Conservation (phyloP, 495 filamentous ascomycete genomes). For the Podospora pseudoanserina region DNA sequence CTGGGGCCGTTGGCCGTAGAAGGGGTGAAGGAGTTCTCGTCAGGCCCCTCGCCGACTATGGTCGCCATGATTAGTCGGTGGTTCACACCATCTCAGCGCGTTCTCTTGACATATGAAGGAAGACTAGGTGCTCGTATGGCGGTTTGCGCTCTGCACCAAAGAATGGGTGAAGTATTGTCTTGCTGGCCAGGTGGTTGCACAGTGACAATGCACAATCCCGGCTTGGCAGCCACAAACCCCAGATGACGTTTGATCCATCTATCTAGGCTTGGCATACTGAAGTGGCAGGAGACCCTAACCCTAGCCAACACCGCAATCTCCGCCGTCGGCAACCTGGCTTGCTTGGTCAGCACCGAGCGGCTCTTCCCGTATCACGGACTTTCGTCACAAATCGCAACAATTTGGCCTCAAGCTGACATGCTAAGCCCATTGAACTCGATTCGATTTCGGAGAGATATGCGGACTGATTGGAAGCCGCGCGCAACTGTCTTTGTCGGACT, state of each 20-base stretch:
- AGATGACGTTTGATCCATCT: background rate
- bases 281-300: background rate
- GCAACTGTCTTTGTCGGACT: background rate
- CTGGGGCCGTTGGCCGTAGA: background rate
- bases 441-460: background rate
- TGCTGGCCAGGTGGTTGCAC: background rate
- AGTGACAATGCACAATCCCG: conserved; percentile 1
- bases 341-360: too few relatives aligned
- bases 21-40: background rate
- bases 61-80: background rate
- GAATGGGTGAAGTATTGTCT: background rate
- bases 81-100: background rate
- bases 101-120: too few relatives aligned
- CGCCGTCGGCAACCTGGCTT: too few relatives aligned
- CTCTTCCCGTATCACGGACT: background rate
- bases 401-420: background rate
- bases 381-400: background rate
- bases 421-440: background rate
- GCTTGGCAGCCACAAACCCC: background rate
- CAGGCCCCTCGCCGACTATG: background rate
- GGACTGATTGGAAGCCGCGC: background rate
- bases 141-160: too few relatives aligned
- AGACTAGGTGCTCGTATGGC: too few relatives aligned
- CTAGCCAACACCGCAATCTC: background rate
- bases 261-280: background rate